A percentile compares a stretch with the other conserved stretches of the same genome.
phyloP scores from a whole-genome alignment of 1,284 basidiomycete genomes.

The Leccinum pachyderme region DNA sequence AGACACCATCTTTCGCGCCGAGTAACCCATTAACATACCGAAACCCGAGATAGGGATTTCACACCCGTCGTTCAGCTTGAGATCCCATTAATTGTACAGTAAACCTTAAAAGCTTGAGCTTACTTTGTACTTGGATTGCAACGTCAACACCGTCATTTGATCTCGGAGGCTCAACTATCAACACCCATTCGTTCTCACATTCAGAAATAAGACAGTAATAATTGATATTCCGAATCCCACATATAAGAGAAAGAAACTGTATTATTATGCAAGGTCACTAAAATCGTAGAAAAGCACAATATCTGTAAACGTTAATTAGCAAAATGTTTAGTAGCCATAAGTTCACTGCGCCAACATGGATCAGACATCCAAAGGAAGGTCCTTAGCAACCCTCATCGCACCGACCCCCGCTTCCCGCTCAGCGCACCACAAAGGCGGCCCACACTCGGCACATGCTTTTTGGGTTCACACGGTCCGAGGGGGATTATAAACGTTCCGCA shows the following conservation, averaged over 20 bases:
- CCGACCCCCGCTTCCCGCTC: conserved; percentile 59
- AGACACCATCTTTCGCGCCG: background rate
- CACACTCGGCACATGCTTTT: conserved; percentile 53
- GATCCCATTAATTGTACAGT: background rate
- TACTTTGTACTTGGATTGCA: conserved; percentile 12
- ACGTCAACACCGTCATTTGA: background rate
- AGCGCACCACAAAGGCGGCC: conserved; percentile 67
- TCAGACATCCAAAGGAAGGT: conserved; percentile 80
- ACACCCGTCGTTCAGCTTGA: conserved; percentile 14
- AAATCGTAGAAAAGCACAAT: background rate
- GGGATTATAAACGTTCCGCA: conserved; percentile 60
- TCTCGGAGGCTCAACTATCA: background rate
- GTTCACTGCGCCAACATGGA: conserved; percentile 33
- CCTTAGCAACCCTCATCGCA: conserved; percentile 51
- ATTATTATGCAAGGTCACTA: conserved; percentile 8
- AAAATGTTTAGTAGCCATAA: background rate
- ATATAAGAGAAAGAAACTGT: background rate
- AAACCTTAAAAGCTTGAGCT: background rate
- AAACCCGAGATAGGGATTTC: conserved; percentile 3
- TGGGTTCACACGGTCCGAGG: conserved; percentile 63
- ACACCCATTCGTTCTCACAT: background rate
- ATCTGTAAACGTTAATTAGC: conserved; percentile 16
- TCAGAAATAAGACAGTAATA: background rate
- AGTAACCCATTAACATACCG: conserved; percentile 5
- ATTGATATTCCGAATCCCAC: background rate